Base-by-base conservation (phyloP, 1,284 basidiomycete species). In the Ceratobasidium sp. region DNA sequence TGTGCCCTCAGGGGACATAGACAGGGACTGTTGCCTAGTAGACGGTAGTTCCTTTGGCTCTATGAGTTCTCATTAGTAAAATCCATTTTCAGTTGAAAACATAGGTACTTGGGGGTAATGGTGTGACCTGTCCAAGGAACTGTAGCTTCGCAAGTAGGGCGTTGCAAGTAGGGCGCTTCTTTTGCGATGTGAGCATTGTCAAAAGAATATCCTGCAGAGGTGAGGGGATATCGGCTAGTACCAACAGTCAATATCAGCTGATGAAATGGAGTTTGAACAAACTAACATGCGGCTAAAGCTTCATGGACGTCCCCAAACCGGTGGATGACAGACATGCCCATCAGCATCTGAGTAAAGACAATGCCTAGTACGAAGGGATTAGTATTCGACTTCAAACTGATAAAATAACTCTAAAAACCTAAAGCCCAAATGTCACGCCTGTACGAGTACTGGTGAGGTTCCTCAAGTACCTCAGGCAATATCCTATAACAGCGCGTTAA, bases 381-480 rank as follows among this genome's bases (percentile, higher is more conserved):
- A 62, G 31, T 36, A 15, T 6, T 51, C 44, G 2, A 11, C 36
- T 3, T 27, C 8, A 14, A 31, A 22, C 63, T 44, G 36, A 33
- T 47, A 6, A 36, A 8, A 36, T 22, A 27, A 17, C 50, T n/a
- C 45, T 44, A 33, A 11, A n/a, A n/a, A 73, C 71, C 71, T 54
- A 89, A 87, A n/a, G 87, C 85, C 79, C 93, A 92, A 19, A 94
- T 89, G 78, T 94, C 93, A 29, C 93, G 87, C 47, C 87, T 84
- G 45, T 86, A 88, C 3, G 91, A 91, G 79, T 94, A 93, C 5
- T 88, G 82, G 48, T 94, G 80, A 0, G 90, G 87, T 0, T 90
- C 91, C 64, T 93, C 92, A 44, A 90, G 85, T 48, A 88, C 88
- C 71, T 93, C 93, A 77, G 87, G 87, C 9, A 89, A 89, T 14